phyloP scores from a whole-genome alignment of 2,329 filamentous ascomycete species.

The Chrysoporthe puriensis region DNA sequence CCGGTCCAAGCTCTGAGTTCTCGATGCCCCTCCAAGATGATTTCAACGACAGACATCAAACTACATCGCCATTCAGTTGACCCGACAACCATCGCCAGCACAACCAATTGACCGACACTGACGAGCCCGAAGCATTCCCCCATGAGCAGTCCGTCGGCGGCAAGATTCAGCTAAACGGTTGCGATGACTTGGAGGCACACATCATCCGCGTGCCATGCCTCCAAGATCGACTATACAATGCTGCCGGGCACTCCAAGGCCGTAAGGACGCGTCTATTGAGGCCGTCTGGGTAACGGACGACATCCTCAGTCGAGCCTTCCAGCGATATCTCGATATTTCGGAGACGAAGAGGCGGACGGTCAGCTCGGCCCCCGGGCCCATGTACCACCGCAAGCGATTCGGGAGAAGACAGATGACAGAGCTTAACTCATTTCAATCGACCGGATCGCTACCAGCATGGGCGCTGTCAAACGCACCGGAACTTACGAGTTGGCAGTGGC shows the following conservation, averaged over 20 bases:
- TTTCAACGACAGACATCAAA: neutral
- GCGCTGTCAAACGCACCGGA: slow-evolving; percentile 49
- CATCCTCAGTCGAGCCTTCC: slow-evolving; percentile 54
- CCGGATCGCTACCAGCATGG: slow-evolving; percentile 49
- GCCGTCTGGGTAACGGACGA: slow-evolving; percentile 65
- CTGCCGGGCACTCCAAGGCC: slow-evolving; percentile 52
- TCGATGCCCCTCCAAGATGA: neutral
- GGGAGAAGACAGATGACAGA: slow-evolving; percentile 60
- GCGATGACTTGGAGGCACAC: slow-evolving; percentile 18
- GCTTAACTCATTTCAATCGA: slow-evolving; percentile 46
- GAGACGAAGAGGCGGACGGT: slow-evolving; percentile 35
- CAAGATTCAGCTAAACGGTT: neutral
- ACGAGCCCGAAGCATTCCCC: neutral
- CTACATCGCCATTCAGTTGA: neutral
- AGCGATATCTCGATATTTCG: slow-evolving; percentile 47
- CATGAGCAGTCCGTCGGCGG: neutral
- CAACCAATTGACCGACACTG: slow-evolving; percentile 3
- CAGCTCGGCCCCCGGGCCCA: slow-evolving; percentile 54
- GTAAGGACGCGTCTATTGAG: slow-evolving; percentile 44
- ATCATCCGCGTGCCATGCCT: slow-evolving; percentile 19
- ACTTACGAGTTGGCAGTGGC: slow-evolving; percentile 56
- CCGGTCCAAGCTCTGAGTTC: neutral
- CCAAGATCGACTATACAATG: slow-evolving; percentile 30
- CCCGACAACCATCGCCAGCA: neutral
- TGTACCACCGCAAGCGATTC: slow-evolving; percentile 57